Evolutionary conservation across 2,329 filamentous ascomycete genomes (phyloP).

Genomic region (Fusarium chuoi): DNA sequence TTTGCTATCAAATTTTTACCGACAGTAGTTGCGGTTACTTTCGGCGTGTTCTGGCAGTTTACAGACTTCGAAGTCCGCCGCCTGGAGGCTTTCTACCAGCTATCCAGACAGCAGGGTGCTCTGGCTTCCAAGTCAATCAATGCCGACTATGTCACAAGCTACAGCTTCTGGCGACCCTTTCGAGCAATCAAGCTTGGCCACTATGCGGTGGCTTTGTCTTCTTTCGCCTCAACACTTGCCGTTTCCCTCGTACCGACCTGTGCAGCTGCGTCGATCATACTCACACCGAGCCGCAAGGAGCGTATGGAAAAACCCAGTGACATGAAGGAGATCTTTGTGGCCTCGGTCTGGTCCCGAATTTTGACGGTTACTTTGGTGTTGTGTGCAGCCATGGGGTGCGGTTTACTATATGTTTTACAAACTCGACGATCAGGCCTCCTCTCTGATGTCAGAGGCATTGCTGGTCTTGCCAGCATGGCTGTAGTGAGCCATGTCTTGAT

Average conservation of each 20-base stretch:
- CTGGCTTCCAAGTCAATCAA: slow-evolving; percentile 75
- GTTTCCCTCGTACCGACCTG: slow-evolving; percentile 76
- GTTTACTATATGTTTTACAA: slow-evolving; percentile 70
- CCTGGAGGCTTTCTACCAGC: slow-evolving; percentile 74
- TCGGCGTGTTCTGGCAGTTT: slow-evolving; percentile 73
- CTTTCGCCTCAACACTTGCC: slow-evolving; percentile 71
- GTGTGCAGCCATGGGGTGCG: slow-evolving; percentile 66
- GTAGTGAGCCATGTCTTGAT: slow-evolving; percentile 77
- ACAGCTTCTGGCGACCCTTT: slow-evolving; percentile 73
- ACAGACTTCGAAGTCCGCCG: slow-evolving; percentile 74
- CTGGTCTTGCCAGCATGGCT: slow-evolving; percentile 79
- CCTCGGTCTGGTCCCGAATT: slow-evolving; percentile 68
- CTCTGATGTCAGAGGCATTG: slow-evolving; percentile 77
- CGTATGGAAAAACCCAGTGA: slow-evolving; percentile 55
- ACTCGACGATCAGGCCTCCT: slow-evolving; percentile 72
- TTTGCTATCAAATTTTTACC: slow-evolving; percentile 73
- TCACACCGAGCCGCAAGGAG: slow-evolving; percentile 62
- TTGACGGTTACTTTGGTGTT: slow-evolving; percentile 66
- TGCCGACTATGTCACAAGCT: slow-evolving; percentile 77
- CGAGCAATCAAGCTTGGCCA: slow-evolving; percentile 70
- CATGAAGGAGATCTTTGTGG: slow-evolving; percentile 66
- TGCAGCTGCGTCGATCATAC: slow-evolving; percentile 69
- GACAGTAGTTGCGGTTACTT: slow-evolving; percentile 69
- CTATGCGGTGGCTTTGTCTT: slow-evolving; percentile 75
- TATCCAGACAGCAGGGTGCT: slow-evolving; percentile 69